These are phyloP conservation scores for Bondarzewia mesenterica DNA, from an alignment of 1,284 basidiomycete genomes.

Conservation along the genomic window DNA sequence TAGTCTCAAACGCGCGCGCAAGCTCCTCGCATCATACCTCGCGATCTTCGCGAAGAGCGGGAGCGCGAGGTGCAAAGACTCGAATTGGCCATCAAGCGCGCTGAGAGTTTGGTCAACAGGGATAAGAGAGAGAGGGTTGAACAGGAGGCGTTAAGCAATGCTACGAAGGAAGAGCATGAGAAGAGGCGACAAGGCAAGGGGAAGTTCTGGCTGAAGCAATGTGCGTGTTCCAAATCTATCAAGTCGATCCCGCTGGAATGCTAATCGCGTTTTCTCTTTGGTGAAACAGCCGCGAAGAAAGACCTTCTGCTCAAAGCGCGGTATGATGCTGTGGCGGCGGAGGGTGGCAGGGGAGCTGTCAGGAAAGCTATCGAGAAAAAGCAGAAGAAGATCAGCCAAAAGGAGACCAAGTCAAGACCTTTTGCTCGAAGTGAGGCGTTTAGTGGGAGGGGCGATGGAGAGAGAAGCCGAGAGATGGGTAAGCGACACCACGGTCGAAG, in stretches of 20 bases:
- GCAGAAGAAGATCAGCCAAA: constrained; percentile 79
- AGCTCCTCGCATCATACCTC: constrained; percentile 61
- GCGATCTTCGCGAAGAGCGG: constrained; percentile 53
- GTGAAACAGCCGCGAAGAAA: constrained; percentile 67
- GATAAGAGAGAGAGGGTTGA: constrained; percentile 68
- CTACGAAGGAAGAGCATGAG: constrained; percentile 63
- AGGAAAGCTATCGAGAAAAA: constrained; percentile 87
- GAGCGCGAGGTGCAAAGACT: constrained; percentile 67
- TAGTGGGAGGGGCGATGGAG: neutral
- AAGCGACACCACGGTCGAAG: neutral
- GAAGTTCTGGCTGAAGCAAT: constrained; percentile 82
- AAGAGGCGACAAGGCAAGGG: constrained; percentile 74
- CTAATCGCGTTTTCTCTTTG: constrained; percentile 1
- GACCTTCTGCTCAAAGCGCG: constrained; percentile 65
- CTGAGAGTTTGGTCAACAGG: constrained; percentile 74
- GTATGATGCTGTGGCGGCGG: constrained; percentile 67
- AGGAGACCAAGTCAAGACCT: constrained; percentile 83
- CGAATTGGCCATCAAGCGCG: constrained; percentile 72
- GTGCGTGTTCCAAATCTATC: constrained; percentile 34
- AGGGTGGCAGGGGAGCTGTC: constrained; percentile 74
- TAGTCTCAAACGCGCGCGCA: constrained; percentile 61
- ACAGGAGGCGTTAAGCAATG: constrained; percentile 51
- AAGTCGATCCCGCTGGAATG: neutral
- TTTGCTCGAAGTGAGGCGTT: constrained; percentile 26
- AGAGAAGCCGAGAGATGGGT: neutral